Percentiles rank a stretch among this genome's conserved stretches.
Conservation (phyloP, 805 yeast genomes). For the Zygotorulaspora chibaensis region DNA sequence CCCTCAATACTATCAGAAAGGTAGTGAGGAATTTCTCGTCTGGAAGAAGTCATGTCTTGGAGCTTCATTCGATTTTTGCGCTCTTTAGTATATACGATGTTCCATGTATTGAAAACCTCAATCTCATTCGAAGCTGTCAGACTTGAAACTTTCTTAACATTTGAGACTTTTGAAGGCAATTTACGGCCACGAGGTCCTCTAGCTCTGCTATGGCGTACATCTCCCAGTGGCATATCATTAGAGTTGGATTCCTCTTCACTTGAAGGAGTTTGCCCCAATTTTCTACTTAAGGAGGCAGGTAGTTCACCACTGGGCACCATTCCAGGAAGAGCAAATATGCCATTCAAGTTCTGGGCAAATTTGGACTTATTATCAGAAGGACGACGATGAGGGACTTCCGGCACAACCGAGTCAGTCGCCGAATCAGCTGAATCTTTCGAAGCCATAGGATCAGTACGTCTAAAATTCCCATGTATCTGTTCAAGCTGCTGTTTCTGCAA, state of each 20-base stretch:
- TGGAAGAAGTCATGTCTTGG: background rate
- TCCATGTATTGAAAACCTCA: slow-evolving; percentile 26
- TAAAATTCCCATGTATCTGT: slow-evolving; percentile 52
- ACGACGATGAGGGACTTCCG: slow-evolving; percentile 3
- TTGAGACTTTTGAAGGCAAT: slow-evolving; percentile 52
- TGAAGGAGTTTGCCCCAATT: slow-evolving; percentile 10
- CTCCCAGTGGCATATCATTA: slow-evolving; percentile 4
- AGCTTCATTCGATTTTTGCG: background rate
- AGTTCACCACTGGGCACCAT: slow-evolving; percentile 36
- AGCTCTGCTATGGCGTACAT: slow-evolving; percentile 39
- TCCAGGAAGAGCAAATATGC: slow-evolving; percentile 56
- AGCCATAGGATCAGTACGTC: slow-evolving; percentile 15
- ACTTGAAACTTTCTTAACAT: slow-evolving; percentile 30
- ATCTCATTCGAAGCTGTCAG: slow-evolving; percentile 17
- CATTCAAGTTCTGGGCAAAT: slow-evolving; percentile 57
- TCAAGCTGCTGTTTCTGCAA: slow-evolving; percentile 48
- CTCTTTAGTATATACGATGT: slow-evolving; percentile 3
- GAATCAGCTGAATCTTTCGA: slow-evolving; percentile 26
- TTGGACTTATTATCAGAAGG: slow-evolving; percentile 28
- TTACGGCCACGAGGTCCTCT: slow-evolving; percentile 73
- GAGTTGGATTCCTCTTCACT: slow-evolving; percentile 1
- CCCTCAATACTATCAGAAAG: background rate
- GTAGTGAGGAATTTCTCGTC: background rate
- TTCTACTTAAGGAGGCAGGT: slow-evolving; percentile 24
- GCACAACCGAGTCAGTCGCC: slow-evolving; percentile 4